Evolutionary conservation across 1,139 yeast species (phyloP), one percentile per base, ranked within the genome.

Genomic region (Yamadazyma sp.): DNA sequence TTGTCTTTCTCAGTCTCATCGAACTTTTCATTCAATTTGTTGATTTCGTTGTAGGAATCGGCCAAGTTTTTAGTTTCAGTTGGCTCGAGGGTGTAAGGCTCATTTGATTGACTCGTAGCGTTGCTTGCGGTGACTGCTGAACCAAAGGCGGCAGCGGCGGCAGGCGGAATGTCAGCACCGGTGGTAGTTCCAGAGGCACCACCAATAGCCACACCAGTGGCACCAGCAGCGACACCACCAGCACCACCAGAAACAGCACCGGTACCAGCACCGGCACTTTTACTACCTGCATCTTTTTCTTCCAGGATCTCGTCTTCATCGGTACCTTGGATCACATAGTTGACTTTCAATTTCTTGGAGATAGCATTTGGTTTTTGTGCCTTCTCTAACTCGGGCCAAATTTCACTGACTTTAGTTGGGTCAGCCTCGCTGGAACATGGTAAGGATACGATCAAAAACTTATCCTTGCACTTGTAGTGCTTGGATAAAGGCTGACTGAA

Each of bases 391-490:
- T 75, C 69, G 27, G 83, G 56, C 96, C 96, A 89, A 54, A 75
- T 67, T 39, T 81, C 83, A 43, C 87, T 75, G 39, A 87, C 87
- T 55, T 66, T 66, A 38, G 73, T 55, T 29, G 77, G 66, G 39
- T 81, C 83, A 40, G 75, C 73, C 42, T 79, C 59, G 36, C 69
- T 77, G 22, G 85, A 81, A 45, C 91, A 80, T 37, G 95, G 94
- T 50, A 89, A 74, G 23, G 94, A 81, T 52, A 91, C 92, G 46
- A 92, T 83, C 58, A 92, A 78, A 61, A 92, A 92, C 68, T 92
- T 92, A 66, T 92, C 98, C 62, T 84, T 86, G 64, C 95, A 85
- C 65, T 83, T 83, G 65, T 75, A 79, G 54, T 81, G 87, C 37
- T 77, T 64, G 9, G 81, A 73, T 44, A 94, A 91, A 46, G 87